These are phyloP conservation scores for Xylaria intraflava DNA, from an alignment of 495 filamentous ascomycete genomes.

Conservation along the genomic window DNA sequence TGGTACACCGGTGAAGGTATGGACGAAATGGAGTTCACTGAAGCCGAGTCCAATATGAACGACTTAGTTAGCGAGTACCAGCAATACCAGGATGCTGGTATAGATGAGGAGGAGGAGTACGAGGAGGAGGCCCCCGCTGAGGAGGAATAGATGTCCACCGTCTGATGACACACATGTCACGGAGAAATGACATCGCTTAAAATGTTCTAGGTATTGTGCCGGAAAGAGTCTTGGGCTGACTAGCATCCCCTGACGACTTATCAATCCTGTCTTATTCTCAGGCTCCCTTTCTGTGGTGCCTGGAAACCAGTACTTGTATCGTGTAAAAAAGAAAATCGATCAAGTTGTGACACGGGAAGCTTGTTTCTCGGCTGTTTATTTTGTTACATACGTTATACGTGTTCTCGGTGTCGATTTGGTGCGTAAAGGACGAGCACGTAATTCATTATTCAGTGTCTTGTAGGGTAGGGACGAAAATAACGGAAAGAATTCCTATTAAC, in stretches of 20 bases:
- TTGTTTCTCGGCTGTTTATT: too few species aligned
- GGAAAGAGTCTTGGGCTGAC: background rate
- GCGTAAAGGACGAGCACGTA: too few species aligned
- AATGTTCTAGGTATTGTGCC: background rate
- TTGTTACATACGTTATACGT: too few species aligned
- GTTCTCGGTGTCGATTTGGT: too few species aligned
- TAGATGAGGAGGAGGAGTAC: constrained; percentile 62
- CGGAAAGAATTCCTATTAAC: too few species aligned
- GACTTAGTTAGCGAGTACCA: constrained; percentile 99
- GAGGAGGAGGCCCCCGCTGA: constrained; percentile 48
- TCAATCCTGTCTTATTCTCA: constrained; percentile 24
- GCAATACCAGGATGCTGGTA: constrained; percentile 98
- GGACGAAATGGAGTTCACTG: constrained; percentile 99
- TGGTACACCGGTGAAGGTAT: constrained; percentile 99
- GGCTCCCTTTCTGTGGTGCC: constrained; percentile 19
- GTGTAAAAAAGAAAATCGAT: constrained; percentile 23
- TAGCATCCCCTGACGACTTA: constrained; percentile 12
- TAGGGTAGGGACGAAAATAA: too few species aligned
- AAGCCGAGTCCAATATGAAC: constrained; percentile 99
- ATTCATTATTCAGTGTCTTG: too few species aligned
- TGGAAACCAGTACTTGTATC: constrained; percentile 24
- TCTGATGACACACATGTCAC: constrained; percentile 16
- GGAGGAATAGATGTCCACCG: constrained; percentile 21
- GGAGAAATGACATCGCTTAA: constrained; percentile 7
- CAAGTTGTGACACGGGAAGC: constrained; percentile 14